Evolutionary conservation across 2,329 filamentous ascomycete genomes (phyloP).

Genomic region (Xylaria multiplex): DNA sequence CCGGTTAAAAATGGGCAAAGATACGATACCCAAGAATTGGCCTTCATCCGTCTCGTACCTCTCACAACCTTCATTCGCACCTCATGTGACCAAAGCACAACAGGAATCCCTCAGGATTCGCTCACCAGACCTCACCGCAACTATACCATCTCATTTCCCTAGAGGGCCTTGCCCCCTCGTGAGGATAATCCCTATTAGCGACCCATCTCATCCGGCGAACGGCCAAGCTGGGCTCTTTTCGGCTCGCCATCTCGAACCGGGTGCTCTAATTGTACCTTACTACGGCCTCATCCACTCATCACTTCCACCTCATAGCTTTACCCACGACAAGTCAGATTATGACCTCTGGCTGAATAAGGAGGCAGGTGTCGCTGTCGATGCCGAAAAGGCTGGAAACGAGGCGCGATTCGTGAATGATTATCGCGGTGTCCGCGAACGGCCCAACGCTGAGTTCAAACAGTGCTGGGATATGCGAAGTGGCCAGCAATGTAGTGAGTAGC

Average conservation of each 20-base stretch:
- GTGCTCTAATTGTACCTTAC: constrained; percentile 69
- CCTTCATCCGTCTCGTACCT: constrained; percentile 64
- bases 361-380: constrained; percentile 68
- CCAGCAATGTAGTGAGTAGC: constrained; percentile 62
- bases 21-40: constrained; percentile 66
- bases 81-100: constrained; percentile 57
- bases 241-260: constrained; percentile 61
- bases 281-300: constrained; percentile 66
- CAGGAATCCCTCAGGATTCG: constrained; percentile 52
- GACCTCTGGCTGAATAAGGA: constrained; percentile 71
- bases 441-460: constrained; percentile 69
- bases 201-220: constrained; percentile 64
- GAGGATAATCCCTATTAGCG: constrained; percentile 63
- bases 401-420: constrained; percentile 75
- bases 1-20: constrained; percentile 42
- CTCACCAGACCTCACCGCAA: constrained; percentile 44
- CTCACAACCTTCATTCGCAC: constrained; percentile 59
- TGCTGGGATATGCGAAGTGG: constrained; percentile 64
- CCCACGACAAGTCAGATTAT: constrained; percentile 65
- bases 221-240: constrained; percentile 71
- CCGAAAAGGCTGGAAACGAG: constrained; percentile 68
- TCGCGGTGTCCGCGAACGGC: constrained; percentile 62
- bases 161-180: constrained; percentile 61
- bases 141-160: constrained; percentile 51
- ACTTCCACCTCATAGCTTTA: constrained; percentile 43